These are phyloP conservation scores for Eleusine coracana DNA, from an alignment of 176 grass and related monocot genomes.

Conservation along the genomic window DNA sequence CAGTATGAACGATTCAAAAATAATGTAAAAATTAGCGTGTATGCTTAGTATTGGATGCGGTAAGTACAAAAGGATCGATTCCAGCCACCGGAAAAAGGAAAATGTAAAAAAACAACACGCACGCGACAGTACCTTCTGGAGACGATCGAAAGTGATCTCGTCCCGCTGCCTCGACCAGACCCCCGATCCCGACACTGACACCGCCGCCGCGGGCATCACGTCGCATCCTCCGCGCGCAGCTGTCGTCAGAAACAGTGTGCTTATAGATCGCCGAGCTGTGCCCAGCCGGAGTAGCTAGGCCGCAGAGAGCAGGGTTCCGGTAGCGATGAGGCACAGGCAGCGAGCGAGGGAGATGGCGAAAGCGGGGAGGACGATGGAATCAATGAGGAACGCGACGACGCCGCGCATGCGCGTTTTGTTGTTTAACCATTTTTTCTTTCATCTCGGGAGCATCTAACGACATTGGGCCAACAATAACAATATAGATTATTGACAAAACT, in stretches of 20 bases:
- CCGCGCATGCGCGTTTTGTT: constrained; percentile 27
- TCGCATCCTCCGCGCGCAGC: neutral
- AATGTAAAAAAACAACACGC: neutral
- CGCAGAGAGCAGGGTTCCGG: neutral
- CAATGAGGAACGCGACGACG: constrained; percentile 40
- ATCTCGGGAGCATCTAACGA: neutral
- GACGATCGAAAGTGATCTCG: constrained; percentile 91
- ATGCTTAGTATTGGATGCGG: too few relatives aligned
- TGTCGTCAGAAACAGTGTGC: neutral
- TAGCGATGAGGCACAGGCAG: neutral
- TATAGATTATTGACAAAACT: too few relatives aligned
- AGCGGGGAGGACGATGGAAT: constrained; percentile 24
- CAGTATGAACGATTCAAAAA: too few relatives aligned
- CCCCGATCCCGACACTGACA: constrained; percentile 54
- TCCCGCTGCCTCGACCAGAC: constrained; percentile 85
- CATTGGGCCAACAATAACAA: neutral
- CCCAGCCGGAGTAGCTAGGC: neutral
- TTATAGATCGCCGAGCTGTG: neutral
- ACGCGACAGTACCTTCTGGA: constrained; percentile 70
- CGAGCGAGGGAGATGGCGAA: neutral
- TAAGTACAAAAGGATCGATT: too few relatives aligned
- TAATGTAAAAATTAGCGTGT: too few relatives aligned
- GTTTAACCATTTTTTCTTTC: constrained; percentile 30
- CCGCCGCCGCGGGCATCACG: constrained; percentile 41
- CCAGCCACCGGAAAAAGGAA: too few relatives aligned